Evolutionary conservation across 495 filamentous ascomycete genomes (phyloP).

Genomic region (Platismatia glauca): DNA sequence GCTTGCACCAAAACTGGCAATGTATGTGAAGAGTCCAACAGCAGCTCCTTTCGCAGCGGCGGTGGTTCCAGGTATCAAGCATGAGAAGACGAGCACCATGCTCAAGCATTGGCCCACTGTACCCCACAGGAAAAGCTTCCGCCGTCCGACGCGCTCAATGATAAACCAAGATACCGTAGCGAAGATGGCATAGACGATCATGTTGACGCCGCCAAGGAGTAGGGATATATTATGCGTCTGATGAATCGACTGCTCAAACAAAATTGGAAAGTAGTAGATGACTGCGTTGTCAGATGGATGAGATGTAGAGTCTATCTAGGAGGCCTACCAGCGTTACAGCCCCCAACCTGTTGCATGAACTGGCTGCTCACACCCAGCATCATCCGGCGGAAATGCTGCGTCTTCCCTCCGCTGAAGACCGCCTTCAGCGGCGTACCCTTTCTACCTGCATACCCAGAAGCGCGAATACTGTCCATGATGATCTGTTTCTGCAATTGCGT

Average conservation of each 20-base stretch:
- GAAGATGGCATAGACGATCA: constrained; percentile 70
- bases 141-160: constrained; percentile 63
- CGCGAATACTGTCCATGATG: constrained; percentile 54
- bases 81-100: constrained; percentile 70
- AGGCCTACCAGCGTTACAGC: constrained; percentile 57
- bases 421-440: constrained; percentile 47
- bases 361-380: constrained; percentile 46
- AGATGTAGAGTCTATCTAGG: too few species aligned
- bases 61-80: constrained; percentile 50
- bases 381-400: constrained; percentile 30
- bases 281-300: too few species aligned
- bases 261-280: constrained; percentile 75
- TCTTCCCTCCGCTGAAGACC: constrained; percentile 21
- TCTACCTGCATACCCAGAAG: constrained; percentile 47
- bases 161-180: constrained; percentile 74
- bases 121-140: constrained; percentile 62
- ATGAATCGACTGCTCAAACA: constrained; percentile 59
- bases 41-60: constrained; percentile 57
- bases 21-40: constrained; percentile 72
- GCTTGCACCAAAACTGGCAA: constrained; percentile 65
- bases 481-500: constrained; percentile 52
- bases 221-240: constrained; percentile 51
- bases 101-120: constrained; percentile 58
- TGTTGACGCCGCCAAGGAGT: constrained; percentile 69
- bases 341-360: constrained; percentile 69